Evolutionary conservation across 805 yeast species (phyloP).

Genomic region (Naumovozyma dairenensis): DNA sequence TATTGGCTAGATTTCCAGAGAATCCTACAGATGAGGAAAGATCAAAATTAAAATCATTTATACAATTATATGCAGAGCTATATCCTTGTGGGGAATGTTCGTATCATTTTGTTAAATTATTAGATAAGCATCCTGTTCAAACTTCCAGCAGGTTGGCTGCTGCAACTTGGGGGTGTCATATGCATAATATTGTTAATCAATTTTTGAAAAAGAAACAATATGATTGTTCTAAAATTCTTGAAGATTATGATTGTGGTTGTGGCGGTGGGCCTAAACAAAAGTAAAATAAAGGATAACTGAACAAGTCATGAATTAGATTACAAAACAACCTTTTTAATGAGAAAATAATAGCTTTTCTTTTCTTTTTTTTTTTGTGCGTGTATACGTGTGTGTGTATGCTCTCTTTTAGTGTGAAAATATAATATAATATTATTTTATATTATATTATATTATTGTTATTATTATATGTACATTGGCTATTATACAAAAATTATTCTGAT

Average conservation of each 20-base stretch:
- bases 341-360: background rate
- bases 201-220: slow-evolving; percentile 58
- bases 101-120: slow-evolving; percentile 66
- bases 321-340: too few species aligned
- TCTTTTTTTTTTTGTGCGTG: too few species aligned
- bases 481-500: too few species aligned
- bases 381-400: too few species aligned
- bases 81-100: slow-evolving; percentile 99
- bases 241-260: slow-evolving; percentile 95
- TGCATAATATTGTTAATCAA: slow-evolving; percentile 80
- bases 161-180: slow-evolving; percentile 91
- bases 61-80: slow-evolving; percentile 75
- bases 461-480: too few species aligned
- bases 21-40: slow-evolving; percentile 57
- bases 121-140: slow-evolving; percentile 77
- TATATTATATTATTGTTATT: too few species aligned
- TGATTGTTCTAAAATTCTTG: slow-evolving; percentile 78
- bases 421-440: too few species aligned
- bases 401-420: too few species aligned
- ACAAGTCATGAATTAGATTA: too few species aligned
- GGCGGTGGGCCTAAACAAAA: slow-evolving; percentile 21
- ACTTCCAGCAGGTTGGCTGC: slow-evolving; percentile 66
- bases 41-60: slow-evolving; percentile 50
- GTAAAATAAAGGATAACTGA: too few species aligned
- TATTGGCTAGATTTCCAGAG: slow-evolving; percentile 86